These are phyloP conservation scores for Trametes meyenii DNA, from an alignment of 768 basidiomycete species.

Conservation along the genomic window DNA sequence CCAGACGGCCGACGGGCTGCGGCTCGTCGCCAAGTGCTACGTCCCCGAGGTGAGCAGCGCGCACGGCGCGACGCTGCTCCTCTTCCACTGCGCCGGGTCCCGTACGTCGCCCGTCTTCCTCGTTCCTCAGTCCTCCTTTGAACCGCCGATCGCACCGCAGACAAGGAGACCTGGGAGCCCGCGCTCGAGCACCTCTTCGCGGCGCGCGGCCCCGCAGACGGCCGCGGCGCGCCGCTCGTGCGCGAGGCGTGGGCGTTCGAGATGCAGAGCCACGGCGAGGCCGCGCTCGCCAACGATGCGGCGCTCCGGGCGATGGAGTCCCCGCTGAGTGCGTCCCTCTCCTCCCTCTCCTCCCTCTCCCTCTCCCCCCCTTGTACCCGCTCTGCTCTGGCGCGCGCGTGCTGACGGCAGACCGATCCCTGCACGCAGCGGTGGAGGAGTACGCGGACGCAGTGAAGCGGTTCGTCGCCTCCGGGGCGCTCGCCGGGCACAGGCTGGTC, in stretches of 20 bases:
- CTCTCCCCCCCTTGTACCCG: no score
- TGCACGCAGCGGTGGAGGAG: slow-evolving; percentile 15
- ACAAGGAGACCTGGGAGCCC: slow-evolving; percentile 24
- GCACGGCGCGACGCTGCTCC: slow-evolving; percentile 5
- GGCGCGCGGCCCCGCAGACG: not conserved
- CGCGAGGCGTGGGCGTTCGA: slow-evolving; percentile 26
- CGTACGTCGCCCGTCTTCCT: slow-evolving; percentile 10
- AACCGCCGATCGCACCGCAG: slow-evolving; percentile 1
- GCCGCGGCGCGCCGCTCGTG: not conserved
- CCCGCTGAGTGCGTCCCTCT: slow-evolving; percentile 2
- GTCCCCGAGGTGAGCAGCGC: not conserved
- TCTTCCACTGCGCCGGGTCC: slow-evolving; percentile 18
- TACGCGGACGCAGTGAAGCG: slow-evolving; percentile 13
- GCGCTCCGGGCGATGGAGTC: not conserved
- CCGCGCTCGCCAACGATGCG: slow-evolving; percentile 6
- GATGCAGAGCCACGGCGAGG: slow-evolving; percentile 22
- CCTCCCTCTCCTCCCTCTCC: no score
- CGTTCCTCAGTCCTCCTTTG: not conserved
- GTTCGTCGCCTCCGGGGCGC: slow-evolving; percentile 1
- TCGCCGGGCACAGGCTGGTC: slow-evolving; percentile 16
- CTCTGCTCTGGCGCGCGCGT: no score
- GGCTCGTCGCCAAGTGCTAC: slow-evolving; percentile 14
- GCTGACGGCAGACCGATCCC: not conserved
- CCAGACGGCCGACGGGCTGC: not conserved
- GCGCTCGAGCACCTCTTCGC: slow-evolving; percentile 3